These are phyloP conservation scores for Chaetomium strumarium DNA, from an alignment of 2,329 filamentous ascomycete species.

Conservation along the genomic window DNA sequence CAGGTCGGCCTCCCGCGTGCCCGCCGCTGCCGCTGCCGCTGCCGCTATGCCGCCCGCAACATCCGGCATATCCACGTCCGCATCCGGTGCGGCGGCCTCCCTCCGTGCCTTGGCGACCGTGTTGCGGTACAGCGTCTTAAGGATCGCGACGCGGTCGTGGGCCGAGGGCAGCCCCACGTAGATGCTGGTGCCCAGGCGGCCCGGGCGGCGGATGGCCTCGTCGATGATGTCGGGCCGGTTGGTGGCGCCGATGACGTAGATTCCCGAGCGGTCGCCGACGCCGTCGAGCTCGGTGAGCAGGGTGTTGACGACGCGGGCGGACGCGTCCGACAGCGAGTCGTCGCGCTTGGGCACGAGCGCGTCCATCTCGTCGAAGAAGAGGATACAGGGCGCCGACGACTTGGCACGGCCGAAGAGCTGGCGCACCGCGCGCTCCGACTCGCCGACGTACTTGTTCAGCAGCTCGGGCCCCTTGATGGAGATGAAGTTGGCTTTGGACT, in stretches of 20 bases:
- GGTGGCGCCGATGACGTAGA: slow-evolving; percentile 92
- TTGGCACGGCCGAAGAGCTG: slow-evolving; percentile 87
- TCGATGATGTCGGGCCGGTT: slow-evolving; percentile 97
- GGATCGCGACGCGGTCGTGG: slow-evolving; percentile 73
- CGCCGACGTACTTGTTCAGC: slow-evolving; percentile 95
- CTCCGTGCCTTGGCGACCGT: slow-evolving; percentile 43
- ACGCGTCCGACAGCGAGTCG: slow-evolving; percentile 66
- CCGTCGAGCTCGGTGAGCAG: slow-evolving; percentile 92
- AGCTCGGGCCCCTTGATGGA: slow-evolving; percentile 94
- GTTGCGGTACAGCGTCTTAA: slow-evolving; percentile 59
- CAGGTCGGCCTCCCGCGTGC: slow-evolving; percentile 44
- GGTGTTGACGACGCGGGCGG: slow-evolving; percentile 87
- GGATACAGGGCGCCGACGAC: slow-evolving; percentile 81
- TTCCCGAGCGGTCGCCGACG: slow-evolving; percentile 69
- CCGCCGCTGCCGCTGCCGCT: neutral
- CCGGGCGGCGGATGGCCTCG: slow-evolving; percentile 86
- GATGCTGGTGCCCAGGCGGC: slow-evolving; percentile 79
- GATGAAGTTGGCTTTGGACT: slow-evolving; percentile 96
- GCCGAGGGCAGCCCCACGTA: slow-evolving; percentile 81
- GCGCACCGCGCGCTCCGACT: slow-evolving; percentile 87
- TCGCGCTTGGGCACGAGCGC: slow-evolving; percentile 83
- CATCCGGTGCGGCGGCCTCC: neutral
- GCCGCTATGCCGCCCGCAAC: neutral
- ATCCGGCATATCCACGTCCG: slow-evolving; percentile 20
- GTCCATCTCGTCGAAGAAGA: slow-evolving; percentile 98